A percentile compares a stretch with the other conserved stretches of the same genome.
These are phyloP conservation scores for Dioscorea alata DNA, from an alignment of 106 monocot genomes.

Conservation along the genomic window DNA sequence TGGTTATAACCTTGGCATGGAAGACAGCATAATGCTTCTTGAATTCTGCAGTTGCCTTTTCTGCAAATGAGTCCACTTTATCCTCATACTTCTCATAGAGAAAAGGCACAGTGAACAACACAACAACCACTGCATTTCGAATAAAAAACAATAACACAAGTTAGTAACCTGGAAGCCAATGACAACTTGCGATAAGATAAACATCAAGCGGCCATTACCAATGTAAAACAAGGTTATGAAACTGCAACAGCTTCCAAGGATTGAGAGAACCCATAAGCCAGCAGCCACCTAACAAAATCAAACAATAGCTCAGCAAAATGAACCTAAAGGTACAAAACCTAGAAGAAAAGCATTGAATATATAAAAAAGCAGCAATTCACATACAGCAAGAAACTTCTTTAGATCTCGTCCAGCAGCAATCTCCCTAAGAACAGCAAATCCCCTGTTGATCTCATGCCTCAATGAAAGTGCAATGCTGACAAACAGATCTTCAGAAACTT, in stretches of 20 bases:
- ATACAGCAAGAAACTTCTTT: conserved; percentile 73
- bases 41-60: conserved; percentile 54
- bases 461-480: conserved; percentile 46
- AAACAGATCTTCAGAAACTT: conserved; percentile 60
- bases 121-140: conserved; percentile 47
- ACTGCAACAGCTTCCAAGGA: conserved; percentile 61
- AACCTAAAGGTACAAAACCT: too few relatives aligned
- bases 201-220: conserved; percentile 22
- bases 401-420: conserved; percentile 64
- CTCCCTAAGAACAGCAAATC: conserved; percentile 37
- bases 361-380: conserved; percentile 4
- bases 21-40: conserved; percentile 73
- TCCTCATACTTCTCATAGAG: conserved; percentile 93
- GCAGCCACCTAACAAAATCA: conserved; percentile 52
- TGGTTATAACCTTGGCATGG: conserved; percentile 56
- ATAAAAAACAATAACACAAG: not conserved
- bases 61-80: conserved; percentile 70
- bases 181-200: too few relatives aligned
- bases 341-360: too few relatives aligned
- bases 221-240: conserved; percentile 85
- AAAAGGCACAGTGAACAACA: conserved; percentile 66
- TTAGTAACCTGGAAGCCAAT: too few relatives aligned
- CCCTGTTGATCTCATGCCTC: conserved; percentile 57
- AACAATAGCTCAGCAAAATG: too few relatives aligned
- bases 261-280: conserved; percentile 72